phyloP scores from a whole-genome alignment of 2,329 filamentous ascomycete genomes.

The Torrubiella hemipterigena region DNA sequence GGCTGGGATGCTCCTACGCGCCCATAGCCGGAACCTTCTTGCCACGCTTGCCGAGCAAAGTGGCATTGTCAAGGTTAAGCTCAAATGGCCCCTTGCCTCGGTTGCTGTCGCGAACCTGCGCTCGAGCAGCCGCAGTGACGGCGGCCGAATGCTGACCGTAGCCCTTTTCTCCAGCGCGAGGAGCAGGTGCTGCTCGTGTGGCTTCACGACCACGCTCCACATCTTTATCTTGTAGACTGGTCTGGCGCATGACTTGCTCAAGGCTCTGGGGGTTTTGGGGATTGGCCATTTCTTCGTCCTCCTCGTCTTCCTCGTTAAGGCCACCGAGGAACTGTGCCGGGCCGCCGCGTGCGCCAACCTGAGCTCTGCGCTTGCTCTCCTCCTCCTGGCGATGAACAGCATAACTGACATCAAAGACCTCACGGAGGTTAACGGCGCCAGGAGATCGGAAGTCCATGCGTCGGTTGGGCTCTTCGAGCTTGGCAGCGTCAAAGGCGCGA shows the following conservation, averaged over 20 bases:
- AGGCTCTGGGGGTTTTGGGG: constrained; percentile 57
- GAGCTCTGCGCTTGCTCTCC: constrained; percentile 82
- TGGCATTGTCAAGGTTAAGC: constrained; percentile 82
- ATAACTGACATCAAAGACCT: constrained; percentile 97
- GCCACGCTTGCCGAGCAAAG: constrained; percentile 62
- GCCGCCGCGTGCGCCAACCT: constrained; percentile 60
- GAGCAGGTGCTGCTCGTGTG: constrained; percentile 13
- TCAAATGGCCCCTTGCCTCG: constrained; percentile 77
- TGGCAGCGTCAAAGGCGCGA: constrained; percentile 44
- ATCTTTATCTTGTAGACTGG: constrained; percentile 52
- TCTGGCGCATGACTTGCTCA: constrained; percentile 77
- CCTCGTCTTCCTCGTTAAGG: constrained; percentile 57
- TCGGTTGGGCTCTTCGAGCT: constrained; percentile 46
- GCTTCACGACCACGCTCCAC: constrained; percentile 17
- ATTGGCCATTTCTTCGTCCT: constrained; percentile 51
- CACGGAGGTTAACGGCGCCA: constrained; percentile 85
- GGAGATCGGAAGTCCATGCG: constrained; percentile 91
- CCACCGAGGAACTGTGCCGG: constrained; percentile 44
- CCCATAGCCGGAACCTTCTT: constrained; percentile 39
- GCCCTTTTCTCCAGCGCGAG: constrained; percentile 40
- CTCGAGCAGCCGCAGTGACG: constrained; percentile 72
- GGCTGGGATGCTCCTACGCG: no score
- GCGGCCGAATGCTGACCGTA: constrained; percentile 84
- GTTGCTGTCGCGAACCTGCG: constrained; percentile 58
- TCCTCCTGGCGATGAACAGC: constrained; percentile 95